Conservation (phyloP, 1,284 basidiomycete genomes). For the Apiotrichum brassicae region DNA sequence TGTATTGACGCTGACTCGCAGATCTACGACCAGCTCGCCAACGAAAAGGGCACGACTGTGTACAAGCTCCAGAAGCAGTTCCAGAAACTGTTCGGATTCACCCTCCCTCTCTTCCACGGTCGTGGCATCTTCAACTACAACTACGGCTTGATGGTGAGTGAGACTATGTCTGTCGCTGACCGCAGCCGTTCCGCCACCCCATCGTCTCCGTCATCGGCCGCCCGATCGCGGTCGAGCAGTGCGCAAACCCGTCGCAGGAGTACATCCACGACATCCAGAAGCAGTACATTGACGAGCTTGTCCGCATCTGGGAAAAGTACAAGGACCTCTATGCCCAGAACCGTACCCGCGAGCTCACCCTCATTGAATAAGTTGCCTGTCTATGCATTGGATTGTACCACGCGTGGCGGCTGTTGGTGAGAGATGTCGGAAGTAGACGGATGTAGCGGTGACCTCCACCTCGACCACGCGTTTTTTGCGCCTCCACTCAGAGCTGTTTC, state of each 20-base stretch:
- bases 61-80: conserved; percentile 83
- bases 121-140: conserved; percentile 61
- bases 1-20: conserved; percentile 42
- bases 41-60: conserved; percentile 83
- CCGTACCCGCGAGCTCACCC: conserved; percentile 44
- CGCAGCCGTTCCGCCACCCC: conserved; percentile 76
- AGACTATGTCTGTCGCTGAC: neutral
- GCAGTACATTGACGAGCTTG: conserved; percentile 85
- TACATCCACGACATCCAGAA: conserved; percentile 73
- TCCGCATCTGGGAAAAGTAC: conserved; percentile 89
- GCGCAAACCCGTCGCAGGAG: conserved; percentile 58
- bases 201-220: conserved; percentile 72
- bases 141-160: conserved; percentile 48
- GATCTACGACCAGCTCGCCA: conserved; percentile 92
- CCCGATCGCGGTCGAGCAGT: conserved; percentile 50
- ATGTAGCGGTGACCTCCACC: neutral
- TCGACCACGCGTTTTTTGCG: neutral
- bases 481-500: no score
- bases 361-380: conserved; percentile 32
- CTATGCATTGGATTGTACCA: conserved; percentile 2
- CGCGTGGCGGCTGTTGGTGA: no score
- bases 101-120: conserved; percentile 90
- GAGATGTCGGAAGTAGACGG: no score
- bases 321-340: conserved; percentile 54
- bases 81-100: conserved; percentile 88